Conservation (phyloP, 805 yeast genomes). For the Zygosaccharomyces rouxii region DNA sequence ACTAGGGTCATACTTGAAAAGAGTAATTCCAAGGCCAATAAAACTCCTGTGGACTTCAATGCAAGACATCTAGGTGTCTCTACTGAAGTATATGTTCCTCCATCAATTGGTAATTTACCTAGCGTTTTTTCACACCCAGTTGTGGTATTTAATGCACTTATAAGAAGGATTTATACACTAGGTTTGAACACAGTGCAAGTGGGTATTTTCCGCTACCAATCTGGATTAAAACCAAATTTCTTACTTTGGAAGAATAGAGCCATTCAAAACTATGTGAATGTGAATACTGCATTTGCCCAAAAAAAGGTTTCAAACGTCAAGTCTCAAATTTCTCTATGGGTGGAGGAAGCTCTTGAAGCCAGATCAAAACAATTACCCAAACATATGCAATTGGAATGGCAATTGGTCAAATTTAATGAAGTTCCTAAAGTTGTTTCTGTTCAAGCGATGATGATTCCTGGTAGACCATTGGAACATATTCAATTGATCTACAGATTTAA, state of each 20-base stretch:
- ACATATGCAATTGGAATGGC: slow-evolving; percentile 65
- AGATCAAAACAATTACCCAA: slow-evolving; percentile 55
- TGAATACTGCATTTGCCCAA: slow-evolving; percentile 77
- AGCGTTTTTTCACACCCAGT: slow-evolving; percentile 40
- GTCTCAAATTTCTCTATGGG: slow-evolving; percentile 54
- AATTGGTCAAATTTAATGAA: slow-evolving; percentile 60
- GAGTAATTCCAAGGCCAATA: slow-evolving; percentile 9
- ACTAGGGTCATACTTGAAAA: slow-evolving; percentile 7
- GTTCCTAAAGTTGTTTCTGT: slow-evolving; percentile 71
- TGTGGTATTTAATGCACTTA: slow-evolving; percentile 41
- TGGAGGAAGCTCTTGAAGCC: slow-evolving; percentile 50
- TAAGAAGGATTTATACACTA: slow-evolving; percentile 57
- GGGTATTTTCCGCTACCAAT: slow-evolving; percentile 64
- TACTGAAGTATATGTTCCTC: slow-evolving; percentile 48
- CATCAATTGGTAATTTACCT: slow-evolving; percentile 45
- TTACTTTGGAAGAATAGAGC: slow-evolving; percentile 82
- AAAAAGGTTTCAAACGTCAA: slow-evolving; percentile 46
- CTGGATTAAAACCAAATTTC: slow-evolving; percentile 62
- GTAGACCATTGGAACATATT: slow-evolving; percentile 48
- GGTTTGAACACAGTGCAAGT: slow-evolving; percentile 67
- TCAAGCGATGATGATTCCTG: slow-evolving; percentile 60
- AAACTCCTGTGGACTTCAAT: slow-evolving; percentile 29
- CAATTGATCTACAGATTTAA: slow-evolving; percentile 61
- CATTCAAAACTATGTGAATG: slow-evolving; percentile 66
- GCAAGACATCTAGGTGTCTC: slow-evolving; percentile 41